Conservation (phyloP, 257 asterid species). For the Nicotiana otophora region DNA sequence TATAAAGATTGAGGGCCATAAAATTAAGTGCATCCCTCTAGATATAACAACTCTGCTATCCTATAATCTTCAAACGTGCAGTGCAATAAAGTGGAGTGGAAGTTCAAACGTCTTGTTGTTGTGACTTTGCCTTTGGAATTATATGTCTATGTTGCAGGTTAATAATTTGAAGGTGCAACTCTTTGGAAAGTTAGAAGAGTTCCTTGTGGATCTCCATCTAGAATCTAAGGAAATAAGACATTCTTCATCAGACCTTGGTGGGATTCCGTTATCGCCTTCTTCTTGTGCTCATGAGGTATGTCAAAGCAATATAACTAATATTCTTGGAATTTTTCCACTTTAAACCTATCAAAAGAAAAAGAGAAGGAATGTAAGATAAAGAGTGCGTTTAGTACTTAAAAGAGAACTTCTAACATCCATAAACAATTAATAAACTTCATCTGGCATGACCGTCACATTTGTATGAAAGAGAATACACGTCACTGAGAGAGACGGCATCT, state of each 20-base stretch:
- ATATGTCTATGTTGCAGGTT: slow-evolving; percentile 38
- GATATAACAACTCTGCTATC: background rate
- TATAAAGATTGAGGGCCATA: background rate
- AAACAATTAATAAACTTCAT: background rate
- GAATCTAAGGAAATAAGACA: slow-evolving; percentile 50
- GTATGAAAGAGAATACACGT: background rate
- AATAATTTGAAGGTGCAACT: slow-evolving; percentile 83
- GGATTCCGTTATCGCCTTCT: slow-evolving; percentile 33
- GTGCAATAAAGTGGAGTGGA: background rate
- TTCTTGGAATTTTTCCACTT: background rate
- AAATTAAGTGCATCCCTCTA: background rate
- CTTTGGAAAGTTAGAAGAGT: slow-evolving; percentile 88
- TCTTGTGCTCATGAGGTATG: slow-evolving; percentile 67
- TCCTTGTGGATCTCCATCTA: slow-evolving; percentile 73
- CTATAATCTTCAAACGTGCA: background rate
- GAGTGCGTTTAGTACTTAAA: background rate
- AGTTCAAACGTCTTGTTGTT: background rate
- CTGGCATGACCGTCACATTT: background rate
- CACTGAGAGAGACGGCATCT: background rate
- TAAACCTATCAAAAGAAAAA: background rate
- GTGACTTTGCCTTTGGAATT: background rate
- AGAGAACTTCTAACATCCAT: background rate
- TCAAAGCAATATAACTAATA: slow-evolving; percentile 17
- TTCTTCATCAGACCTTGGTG: slow-evolving; percentile 30
- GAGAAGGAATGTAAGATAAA: background rate